These are phyloP conservation scores for Cicer yamashitae DNA, from an alignment of 306 rosid species.

Conservation along the genomic window DNA sequence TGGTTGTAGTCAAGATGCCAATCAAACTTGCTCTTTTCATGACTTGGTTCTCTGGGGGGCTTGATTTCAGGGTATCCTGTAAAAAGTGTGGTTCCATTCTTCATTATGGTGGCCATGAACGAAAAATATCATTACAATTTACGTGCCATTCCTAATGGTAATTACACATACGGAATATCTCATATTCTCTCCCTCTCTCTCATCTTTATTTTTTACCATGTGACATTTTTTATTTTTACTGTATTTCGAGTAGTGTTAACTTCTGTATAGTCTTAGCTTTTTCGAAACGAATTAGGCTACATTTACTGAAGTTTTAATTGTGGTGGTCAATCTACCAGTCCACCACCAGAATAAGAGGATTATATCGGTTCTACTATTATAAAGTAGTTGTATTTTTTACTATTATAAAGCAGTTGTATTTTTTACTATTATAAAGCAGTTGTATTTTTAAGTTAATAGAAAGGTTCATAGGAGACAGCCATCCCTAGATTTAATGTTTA, in stretches of 20 bases:
- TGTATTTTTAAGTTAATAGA: neutral
- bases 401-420: neutral
- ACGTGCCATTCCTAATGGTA: neutral
- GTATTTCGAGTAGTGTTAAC: too few relatives aligned
- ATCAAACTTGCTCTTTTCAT: constrained; percentile 86
- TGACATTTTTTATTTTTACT: too few relatives aligned
- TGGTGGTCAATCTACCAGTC: too few relatives aligned
- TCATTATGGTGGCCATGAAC: constrained; percentile 6
- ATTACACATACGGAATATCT: neutral
- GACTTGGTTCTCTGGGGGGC: constrained; percentile 83
- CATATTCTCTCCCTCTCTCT: neutral
- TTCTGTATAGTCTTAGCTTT: too few relatives aligned
- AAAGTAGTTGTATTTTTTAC: neutral
- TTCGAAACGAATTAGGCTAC: too few relatives aligned
- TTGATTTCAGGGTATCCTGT: constrained; percentile 88
- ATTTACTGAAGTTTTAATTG: too few relatives aligned
- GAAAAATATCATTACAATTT: neutral
- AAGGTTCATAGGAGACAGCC: neutral
- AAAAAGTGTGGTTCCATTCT: neutral
- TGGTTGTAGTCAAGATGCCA: constrained; percentile 79
- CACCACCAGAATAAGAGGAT: too few relatives aligned
- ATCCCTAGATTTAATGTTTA: neutral
- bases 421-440: neutral
- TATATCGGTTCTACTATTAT: too few relatives aligned
- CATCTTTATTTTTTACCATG: neutral